Evolutionary conservation across 192 early-diverging fungal species (phyloP).

Genomic region (Entophlyctis luteolus): DNA sequence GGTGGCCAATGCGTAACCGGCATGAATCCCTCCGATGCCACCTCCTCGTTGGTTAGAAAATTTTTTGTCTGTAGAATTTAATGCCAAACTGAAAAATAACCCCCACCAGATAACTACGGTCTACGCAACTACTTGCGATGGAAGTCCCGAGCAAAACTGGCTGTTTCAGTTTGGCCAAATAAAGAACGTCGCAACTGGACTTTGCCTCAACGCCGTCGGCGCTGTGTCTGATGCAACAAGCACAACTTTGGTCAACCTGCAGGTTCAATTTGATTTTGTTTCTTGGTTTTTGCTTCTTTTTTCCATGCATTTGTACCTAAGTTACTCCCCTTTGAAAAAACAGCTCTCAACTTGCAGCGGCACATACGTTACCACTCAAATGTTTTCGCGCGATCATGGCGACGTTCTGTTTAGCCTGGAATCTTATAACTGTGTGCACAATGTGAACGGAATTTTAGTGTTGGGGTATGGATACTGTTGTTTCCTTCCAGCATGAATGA

Average conservation of each 20-base stretch:
- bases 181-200: constrained; percentile 19
- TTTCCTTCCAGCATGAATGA: not conserved
- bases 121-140: not conserved
- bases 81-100: too few species aligned
- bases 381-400: not conserved
- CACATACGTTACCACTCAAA: not conserved
- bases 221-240: not conserved
- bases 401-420: not conserved
- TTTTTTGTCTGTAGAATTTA: too few species aligned
- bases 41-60: not conserved
- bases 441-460: not conserved
- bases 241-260: not conserved
- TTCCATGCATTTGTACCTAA: too few species aligned
- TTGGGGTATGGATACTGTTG: not conserved
- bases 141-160: constrained; percentile 18
- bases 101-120: not conserved
- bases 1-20: not conserved
- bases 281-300: not conserved
- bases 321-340: too few species aligned
- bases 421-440: constrained; percentile 13
- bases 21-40: not conserved
- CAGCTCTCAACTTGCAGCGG: not conserved
- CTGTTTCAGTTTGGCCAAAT: constrained; percentile 21
- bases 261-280: not conserved
- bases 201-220: constrained; percentile 10